These are phyloP conservation scores for Plasmodium gallinaceum DNA, from an alignment of 169 alveolate species.

Conservation along the genomic window DNA sequence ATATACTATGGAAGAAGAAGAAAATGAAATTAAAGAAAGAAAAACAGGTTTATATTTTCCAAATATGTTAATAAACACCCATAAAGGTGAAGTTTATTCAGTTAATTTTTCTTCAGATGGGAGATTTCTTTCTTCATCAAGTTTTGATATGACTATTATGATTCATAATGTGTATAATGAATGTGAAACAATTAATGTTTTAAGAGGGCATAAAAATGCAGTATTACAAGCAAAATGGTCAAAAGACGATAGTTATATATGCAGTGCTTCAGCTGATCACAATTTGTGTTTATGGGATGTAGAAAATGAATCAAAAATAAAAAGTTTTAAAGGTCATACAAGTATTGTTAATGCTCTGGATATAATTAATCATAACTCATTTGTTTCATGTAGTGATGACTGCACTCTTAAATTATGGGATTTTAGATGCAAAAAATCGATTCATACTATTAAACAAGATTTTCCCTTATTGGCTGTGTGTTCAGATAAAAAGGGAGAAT, in stretches of 20 bases:
- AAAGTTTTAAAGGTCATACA: constrained; percentile 81
- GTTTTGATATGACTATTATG: constrained; percentile 83
- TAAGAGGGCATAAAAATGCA: constrained; percentile 91
- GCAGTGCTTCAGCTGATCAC: constrained; percentile 90
- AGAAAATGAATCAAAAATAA: constrained; percentile 81
- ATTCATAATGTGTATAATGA: constrained; percentile 89
- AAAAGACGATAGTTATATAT: constrained; percentile 79
- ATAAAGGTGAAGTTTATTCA: constrained; percentile 88
- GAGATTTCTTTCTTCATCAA: constrained; percentile 86
- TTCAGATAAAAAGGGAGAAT: constrained; percentile 83
- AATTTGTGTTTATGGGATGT: constrained; percentile 90
- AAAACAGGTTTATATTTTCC: constrained; percentile 78
- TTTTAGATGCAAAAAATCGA: constrained; percentile 78
- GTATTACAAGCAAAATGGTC: constrained; percentile 89
- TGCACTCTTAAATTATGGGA: constrained; percentile 90
- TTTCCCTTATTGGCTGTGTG: constrained; percentile 87
- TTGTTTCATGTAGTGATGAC: constrained; percentile 89
- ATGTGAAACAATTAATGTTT: constrained; percentile 85
- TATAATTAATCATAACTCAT: constrained; percentile 79
- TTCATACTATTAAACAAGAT: constrained; percentile 81
- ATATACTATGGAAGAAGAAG: neutral
- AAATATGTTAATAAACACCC: constrained; percentile 86
- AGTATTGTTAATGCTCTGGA: constrained; percentile 7
- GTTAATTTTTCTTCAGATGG: constrained; percentile 90
- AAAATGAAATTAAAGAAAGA: constrained; percentile 16